phyloP scores from a whole-genome alignment of 148 eudicot species.

The Rhododendron williamsianum region DNA sequence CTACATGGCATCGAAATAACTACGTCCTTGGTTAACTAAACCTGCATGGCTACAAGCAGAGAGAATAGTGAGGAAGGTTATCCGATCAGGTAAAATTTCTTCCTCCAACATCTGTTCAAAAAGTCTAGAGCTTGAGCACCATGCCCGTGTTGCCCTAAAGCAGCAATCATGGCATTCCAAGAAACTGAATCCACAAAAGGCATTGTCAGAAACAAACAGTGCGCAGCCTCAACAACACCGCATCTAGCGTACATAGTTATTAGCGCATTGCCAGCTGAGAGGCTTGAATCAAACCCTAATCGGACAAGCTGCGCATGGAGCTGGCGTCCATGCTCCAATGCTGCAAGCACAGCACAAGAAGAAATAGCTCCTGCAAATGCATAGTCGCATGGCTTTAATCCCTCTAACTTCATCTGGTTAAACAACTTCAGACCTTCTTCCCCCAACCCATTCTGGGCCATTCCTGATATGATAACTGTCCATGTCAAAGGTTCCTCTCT shows the following conservation, averaged over 20 bases:
- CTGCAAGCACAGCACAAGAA: conserved; percentile 55
- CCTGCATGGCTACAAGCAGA: conserved; percentile 69
- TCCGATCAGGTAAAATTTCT: no score
- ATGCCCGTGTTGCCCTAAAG: conserved; percentile 56
- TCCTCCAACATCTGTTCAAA: no score
- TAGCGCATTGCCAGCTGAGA: conserved; percentile 55
- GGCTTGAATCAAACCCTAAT: conserved; percentile 48
- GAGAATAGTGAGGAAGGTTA: conserved; percentile 47
- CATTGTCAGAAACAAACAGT: conserved; percentile 36
- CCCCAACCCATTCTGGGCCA: conserved; percentile 52
- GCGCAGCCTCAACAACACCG: conserved; percentile 45
- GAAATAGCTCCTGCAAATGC: conserved; percentile 52
- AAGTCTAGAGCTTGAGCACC: conserved; percentile 22
- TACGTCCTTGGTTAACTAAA: conserved; percentile 44
- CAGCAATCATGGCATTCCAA: conserved; percentile 70
- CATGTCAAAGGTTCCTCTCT: conserved; percentile 45
- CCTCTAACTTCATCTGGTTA: conserved; percentile 48
- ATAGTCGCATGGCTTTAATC: conserved; percentile 54
- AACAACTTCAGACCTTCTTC: conserved; percentile 53
- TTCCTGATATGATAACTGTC: conserved; percentile 54
- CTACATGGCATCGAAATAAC: conserved; percentile 43
- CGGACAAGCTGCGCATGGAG: conserved; percentile 47
- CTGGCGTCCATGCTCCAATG: conserved; percentile 50
- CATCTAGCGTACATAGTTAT: conserved; percentile 70
- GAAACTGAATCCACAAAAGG: conserved; percentile 52